Evolutionary conservation across 441 rosid genomes (phyloP).

Genomic region (Viola pubescens): DNA sequence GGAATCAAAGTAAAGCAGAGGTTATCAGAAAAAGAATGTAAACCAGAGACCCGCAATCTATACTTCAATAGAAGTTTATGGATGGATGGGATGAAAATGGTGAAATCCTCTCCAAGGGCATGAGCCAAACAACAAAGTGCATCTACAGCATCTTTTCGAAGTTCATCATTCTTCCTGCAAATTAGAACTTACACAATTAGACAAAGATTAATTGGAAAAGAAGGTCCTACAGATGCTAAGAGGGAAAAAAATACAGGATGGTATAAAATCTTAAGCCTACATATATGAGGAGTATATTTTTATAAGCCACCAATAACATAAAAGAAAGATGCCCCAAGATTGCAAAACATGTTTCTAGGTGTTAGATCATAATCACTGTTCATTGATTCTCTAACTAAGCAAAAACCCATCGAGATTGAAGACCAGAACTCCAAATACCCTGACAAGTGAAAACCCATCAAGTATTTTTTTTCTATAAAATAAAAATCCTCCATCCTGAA

Average conservation of each 20-base stretch:
- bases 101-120: constrained; percentile 98
- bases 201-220: neutral
- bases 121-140: constrained; percentile 98
- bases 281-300: neutral
- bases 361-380: no score
- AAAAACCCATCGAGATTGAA: no score
- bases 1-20: constrained; percentile 6
- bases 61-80: constrained; percentile 81
- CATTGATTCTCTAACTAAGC: no score
- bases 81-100: constrained; percentile 89
- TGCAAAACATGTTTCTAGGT: no score
- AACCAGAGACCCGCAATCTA: constrained; percentile 50
- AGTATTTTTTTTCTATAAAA: no score
- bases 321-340: no score
- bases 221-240: neutral
- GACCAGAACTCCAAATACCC: no score
- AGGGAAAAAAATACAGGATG: neutral
- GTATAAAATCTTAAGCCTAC: neutral
- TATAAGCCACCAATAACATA: no score
- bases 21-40: no score
- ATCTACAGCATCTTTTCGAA: constrained; percentile 92
- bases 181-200: constrained; percentile 11
- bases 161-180: constrained; percentile 82
- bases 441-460: no score
- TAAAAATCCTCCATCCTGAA: no score